Conservation (phyloP, 345 rosid genomes). For the Linum tenue region DNA sequence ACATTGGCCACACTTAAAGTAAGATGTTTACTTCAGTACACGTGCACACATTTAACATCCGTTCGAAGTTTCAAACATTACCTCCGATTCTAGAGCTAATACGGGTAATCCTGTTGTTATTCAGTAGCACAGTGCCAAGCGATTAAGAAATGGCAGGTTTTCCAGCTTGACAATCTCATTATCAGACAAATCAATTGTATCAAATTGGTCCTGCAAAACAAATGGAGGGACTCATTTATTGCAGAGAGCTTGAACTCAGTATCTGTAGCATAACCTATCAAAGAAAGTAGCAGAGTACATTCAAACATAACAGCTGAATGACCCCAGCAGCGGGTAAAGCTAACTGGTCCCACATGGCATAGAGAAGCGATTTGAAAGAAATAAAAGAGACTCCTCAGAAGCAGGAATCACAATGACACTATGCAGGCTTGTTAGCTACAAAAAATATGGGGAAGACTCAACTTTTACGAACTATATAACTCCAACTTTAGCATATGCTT, state of each 20-base stretch:
- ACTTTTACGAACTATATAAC: too few relatives aligned
- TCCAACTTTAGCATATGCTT: too few relatives aligned
- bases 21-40: background rate
- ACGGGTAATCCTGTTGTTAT: conserved; percentile 90
- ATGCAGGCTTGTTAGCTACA: too few relatives aligned
- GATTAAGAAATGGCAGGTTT: conserved; percentile 75
- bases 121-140: conserved; percentile 76
- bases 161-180: conserved; percentile 99
- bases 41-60: background rate
- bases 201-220: conserved; percentile 81
- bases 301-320: background rate
- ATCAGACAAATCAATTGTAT: conserved; percentile 91
- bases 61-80: conserved; percentile 12
- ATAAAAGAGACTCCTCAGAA: too few relatives aligned
- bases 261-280: background rate
- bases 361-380: too few relatives aligned
- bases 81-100: conserved; percentile 89
- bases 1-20: background rate
- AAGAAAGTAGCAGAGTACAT: background rate
- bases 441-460: too few relatives aligned
- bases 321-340: background rate
- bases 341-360: too few relatives aligned
- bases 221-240: background rate
- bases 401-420: too few relatives aligned
- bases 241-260: background rate